Conservation (phyloP, 2,329 filamentous ascomycete genomes). For the Venturia effusa region DNA sequence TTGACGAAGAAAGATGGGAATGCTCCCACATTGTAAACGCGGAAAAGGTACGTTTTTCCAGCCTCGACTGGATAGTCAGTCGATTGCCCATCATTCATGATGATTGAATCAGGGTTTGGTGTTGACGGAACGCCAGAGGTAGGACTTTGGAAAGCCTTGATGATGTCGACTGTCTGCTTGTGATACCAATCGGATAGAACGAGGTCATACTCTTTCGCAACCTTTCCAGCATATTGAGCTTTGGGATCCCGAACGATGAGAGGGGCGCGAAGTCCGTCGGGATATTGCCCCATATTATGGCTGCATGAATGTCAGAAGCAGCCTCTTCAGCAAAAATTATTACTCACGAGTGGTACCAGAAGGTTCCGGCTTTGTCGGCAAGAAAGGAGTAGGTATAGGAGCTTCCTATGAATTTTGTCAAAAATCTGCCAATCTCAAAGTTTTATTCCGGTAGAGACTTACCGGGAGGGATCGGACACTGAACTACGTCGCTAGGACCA, state of each 20-base stretch:
- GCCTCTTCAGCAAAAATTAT: conserved; percentile 18
- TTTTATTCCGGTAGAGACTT: conserved; percentile 42
- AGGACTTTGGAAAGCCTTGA: background rate
- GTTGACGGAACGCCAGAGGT: conserved; percentile 31
- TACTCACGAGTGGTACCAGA: conserved; percentile 51
- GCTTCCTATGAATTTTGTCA: background rate
- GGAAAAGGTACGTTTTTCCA: conserved; percentile 51
- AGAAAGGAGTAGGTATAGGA: background rate
- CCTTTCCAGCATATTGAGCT: conserved; percentile 40
- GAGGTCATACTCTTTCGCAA: conserved; percentile 45
- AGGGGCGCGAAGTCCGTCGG: conserved; percentile 58
- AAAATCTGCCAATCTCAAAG: conserved; percentile 43
- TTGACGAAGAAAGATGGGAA: conserved; percentile 64
- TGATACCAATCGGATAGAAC: conserved; percentile 63
- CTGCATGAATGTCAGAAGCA: conserved; percentile 21
- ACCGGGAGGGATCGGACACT: conserved; percentile 11
- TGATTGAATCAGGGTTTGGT: conserved; percentile 52
- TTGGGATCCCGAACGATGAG: conserved; percentile 53
- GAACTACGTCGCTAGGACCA: conserved; percentile 3
- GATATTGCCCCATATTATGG: conserved; percentile 51
- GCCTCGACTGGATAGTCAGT: conserved; percentile 33
- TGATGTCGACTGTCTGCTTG: conserved; percentile 40
- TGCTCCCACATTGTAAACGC: conserved; percentile 59
- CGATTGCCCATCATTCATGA: conserved; percentile 52
- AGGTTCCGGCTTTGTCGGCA: conserved; percentile 39